Percentiles rank a stretch among this genome's conserved stretches.
phyloP scores from a whole-genome alignment of 352 stramenopile species.

The Phytophthora podocarpi region DNA sequence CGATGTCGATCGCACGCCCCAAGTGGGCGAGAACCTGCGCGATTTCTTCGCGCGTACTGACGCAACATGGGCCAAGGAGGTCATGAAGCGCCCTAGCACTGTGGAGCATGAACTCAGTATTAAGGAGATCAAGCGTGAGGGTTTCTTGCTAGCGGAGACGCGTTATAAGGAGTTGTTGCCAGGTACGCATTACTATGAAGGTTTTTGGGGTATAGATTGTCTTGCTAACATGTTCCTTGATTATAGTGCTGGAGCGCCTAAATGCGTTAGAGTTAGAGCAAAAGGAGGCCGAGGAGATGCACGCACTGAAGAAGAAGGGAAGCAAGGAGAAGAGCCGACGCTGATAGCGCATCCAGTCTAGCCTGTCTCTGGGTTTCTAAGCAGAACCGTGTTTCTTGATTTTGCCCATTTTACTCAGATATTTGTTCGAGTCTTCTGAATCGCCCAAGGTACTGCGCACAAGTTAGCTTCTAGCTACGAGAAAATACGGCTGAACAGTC shows the following conservation, averaged over 20 bases:
- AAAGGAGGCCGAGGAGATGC: slow-evolving; percentile 76
- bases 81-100: slow-evolving; percentile 66
- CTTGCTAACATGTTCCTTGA: slow-evolving; percentile 15
- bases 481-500: slow-evolving; percentile 81
- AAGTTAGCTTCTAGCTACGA: slow-evolving; percentile 21
- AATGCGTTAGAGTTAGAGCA: slow-evolving; percentile 83
- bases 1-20: slow-evolving; percentile 72
- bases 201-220: not conserved
- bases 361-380: slow-evolving; percentile 18
- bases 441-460: too few species aligned
- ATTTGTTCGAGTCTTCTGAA: slow-evolving; percentile 1
- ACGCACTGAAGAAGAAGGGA: slow-evolving; percentile 79
- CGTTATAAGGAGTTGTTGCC: slow-evolving; percentile 84
- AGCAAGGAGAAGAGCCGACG: slow-evolving; percentile 77
- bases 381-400: slow-evolving; percentile 23
- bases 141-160: slow-evolving; percentile 71
- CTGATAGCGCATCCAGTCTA: slow-evolving; percentile 30
- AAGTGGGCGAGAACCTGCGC: slow-evolving; percentile 84
- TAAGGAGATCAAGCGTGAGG: slow-evolving; percentile 89
- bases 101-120: slow-evolving; percentile 73
- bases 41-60: slow-evolving; percentile 89
- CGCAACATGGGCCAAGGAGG: slow-evolving; percentile 65
- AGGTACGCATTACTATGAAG: slow-evolving; percentile 43
- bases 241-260: slow-evolving; percentile 73
- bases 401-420: slow-evolving; percentile 15